A percentile compares a stretch with the other conserved stretches of the same genome.
phyloP scores from a whole-genome alignment of 2,329 filamentous ascomycete genomes.

The Alternaria gaisen region DNA sequence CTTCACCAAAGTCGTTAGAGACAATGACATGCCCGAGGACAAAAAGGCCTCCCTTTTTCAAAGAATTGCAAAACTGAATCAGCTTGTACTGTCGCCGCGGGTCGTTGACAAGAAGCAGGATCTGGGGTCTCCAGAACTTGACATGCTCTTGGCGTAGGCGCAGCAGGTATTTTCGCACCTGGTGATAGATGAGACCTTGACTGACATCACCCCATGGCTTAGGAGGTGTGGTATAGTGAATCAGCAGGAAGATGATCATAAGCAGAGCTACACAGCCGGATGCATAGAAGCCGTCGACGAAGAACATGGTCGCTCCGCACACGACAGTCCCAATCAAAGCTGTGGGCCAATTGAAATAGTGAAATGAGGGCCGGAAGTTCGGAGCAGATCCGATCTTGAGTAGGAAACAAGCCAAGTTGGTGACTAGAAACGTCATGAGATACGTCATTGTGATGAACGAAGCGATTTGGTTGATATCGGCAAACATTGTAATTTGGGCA shows the following conservation, averaged over 20 bases:
- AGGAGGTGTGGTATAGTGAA: constrained; percentile 84
- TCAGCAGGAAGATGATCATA: constrained; percentile 80
- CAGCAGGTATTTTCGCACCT: constrained; percentile 86
- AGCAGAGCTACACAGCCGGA: constrained; percentile 77
- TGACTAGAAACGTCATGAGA: constrained; percentile 90
- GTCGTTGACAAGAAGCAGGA: constrained; percentile 83
- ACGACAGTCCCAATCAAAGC: constrained; percentile 77
- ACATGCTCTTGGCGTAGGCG: constrained; percentile 88
- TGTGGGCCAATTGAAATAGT: constrained; percentile 88
- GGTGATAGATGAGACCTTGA: constrained; percentile 86
- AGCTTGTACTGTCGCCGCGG: constrained; percentile 82
- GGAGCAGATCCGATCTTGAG: constrained; percentile 87
- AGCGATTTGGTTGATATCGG: constrained; percentile 86
- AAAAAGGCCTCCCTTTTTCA: constrained; percentile 88
- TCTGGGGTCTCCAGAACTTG: constrained; percentile 92
- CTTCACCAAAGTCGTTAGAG: constrained; percentile 79
- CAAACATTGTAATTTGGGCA: constrained; percentile 81
- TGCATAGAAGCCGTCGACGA: constrained; percentile 84
- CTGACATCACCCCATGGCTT: constrained; percentile 92
- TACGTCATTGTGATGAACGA: constrained; percentile 92
- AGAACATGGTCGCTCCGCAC: constrained; percentile 86
- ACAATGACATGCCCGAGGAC: constrained; percentile 90
- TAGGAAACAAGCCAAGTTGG: constrained; percentile 86
- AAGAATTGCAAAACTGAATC: constrained; percentile 89
- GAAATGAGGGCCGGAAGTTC: constrained; percentile 87